Conservation (phyloP, 768 basidiomycete species). For the Cantharellus cinnabarinus region DNA sequence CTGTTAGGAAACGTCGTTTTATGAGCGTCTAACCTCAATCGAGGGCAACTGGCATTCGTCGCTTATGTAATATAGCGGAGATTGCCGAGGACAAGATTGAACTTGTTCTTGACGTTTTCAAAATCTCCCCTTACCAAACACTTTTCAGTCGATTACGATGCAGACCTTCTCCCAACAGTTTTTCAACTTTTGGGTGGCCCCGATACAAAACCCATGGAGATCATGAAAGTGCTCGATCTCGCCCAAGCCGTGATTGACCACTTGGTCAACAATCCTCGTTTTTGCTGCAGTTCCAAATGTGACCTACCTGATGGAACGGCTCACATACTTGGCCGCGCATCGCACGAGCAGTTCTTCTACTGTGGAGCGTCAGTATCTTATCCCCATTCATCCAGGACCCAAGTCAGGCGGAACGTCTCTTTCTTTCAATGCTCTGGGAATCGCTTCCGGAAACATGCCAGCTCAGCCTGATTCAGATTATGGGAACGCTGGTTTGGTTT, state of each 20-base stretch:
- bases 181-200: conserved; percentile 64
- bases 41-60: too few relatives aligned
- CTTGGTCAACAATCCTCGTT: conserved; percentile 28
- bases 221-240: conserved; percentile 68
- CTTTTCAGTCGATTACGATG: conserved; percentile 52
- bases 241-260: conserved; percentile 43
- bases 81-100: conserved; percentile 20
- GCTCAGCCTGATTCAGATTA: conserved; percentile 53
- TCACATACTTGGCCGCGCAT: conserved; percentile 46
- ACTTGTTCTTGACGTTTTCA: conserved; percentile 68
- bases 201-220: conserved; percentile 72
- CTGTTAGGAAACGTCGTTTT: too few relatives aligned
- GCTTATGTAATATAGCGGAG: too few relatives aligned
- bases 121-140: conserved; percentile 31
- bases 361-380: conserved; percentile 19
- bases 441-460: conserved; percentile 74
- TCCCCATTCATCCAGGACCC: conserved; percentile 53
- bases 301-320: conserved; percentile 44
- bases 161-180: conserved; percentile 47
- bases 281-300: conserved; percentile 44
- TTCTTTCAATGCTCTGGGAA: conserved; percentile 55
- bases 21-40: too few relatives aligned
- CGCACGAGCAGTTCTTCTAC: conserved; percentile 26
- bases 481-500: conserved; percentile 42
- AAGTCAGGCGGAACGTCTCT: conserved; percentile 49